Evolutionary conservation across 2,329 filamentous ascomycete species (phyloP).

Genomic region (Ophiostoma himal-ulmi): DNA sequence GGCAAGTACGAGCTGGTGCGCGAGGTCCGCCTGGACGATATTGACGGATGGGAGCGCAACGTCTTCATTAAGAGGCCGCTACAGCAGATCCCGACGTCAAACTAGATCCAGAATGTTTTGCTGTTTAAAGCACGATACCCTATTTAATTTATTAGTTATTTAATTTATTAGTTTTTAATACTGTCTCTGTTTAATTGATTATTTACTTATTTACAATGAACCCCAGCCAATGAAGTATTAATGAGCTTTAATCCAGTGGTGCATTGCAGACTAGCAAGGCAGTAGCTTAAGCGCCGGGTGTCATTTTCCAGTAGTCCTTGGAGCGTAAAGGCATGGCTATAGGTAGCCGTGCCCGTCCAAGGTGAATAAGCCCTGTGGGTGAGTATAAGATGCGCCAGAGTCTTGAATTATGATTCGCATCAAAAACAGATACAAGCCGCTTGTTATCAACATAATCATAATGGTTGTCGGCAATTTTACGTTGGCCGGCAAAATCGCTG

Average conservation of each 20-base stretch:
- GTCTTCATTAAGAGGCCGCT: slow-evolving; percentile 45
- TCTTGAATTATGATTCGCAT: no score
- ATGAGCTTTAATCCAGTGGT: not conserved
- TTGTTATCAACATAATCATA: no score
- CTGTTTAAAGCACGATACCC: not conserved
- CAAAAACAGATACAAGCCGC: not conserved
- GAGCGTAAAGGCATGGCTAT: not conserved
- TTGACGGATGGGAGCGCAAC: slow-evolving; percentile 58
- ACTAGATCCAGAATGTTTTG: not conserved
- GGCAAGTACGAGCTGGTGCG: slow-evolving; percentile 52
- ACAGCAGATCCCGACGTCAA: not conserved
- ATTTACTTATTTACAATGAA: not conserved
- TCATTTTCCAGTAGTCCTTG: not conserved
- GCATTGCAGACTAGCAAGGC: not conserved
- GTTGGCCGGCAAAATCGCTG: slow-evolving; percentile 16
- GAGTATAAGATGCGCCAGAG: no score
- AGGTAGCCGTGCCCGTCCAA: not conserved
- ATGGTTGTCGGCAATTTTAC: not conserved
- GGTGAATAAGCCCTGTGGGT: no score
- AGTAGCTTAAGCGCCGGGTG: not conserved
- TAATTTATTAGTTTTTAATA: no score
- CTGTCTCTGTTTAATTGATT: not conserved
- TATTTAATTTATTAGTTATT: not conserved
- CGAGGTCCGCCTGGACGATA: slow-evolving; percentile 48
- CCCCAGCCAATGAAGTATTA: not conserved